Base-by-base conservation (phyloP, 768 basidiomycete genomes). In the Lentinula lateritia region DNA sequence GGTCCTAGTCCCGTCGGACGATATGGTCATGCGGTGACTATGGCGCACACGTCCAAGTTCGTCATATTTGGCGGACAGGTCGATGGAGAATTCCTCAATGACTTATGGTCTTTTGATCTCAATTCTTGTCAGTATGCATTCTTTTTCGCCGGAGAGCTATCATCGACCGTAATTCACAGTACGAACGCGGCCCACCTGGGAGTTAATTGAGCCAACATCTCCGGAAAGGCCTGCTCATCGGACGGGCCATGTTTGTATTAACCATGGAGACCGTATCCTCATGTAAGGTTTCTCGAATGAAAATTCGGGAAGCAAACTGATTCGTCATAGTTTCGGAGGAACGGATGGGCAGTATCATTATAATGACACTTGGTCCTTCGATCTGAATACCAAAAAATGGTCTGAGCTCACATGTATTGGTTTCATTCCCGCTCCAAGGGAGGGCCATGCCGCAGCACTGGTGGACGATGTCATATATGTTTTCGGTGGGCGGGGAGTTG, bases 341-440 rank as follows among this genome's bases (percentile, higher is more conserved):
- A 99, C 97, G 12, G 97, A 99, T 70, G 95, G 95, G n/a, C 87
- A 89, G 70, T 98, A 90, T 74, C 97, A 98, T 71, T 99, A 99
- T 76, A 99, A 98, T 73, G 97, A 99, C 71, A 98, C 95, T 6
- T 99, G 97, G 97, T 81, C 87, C 1, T 98, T 92, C 73, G 93
- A 96, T 71, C 77, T 94, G 55, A 80, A 79, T 42, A 89, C 92
- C 0, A 81, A 83, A 58, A 83, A 74, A 50, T 99, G 97, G 97
- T 82, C 89, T 3, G 97, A 99, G 71, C 78, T 99, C 42, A 86
- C 89, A 18, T 98, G 95, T 74, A 98, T 97, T 61, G 97, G 97
- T 1, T 98, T 91, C 70, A 97, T 98, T 53, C 97, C 97, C 18
- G 89, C 92, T 6, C 92, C 97, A 2, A 78, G 97, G 54, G 97